Base-by-base conservation (phyloP, 1,284 basidiomycete species). In the Moesziomyces aphidis region DNA sequence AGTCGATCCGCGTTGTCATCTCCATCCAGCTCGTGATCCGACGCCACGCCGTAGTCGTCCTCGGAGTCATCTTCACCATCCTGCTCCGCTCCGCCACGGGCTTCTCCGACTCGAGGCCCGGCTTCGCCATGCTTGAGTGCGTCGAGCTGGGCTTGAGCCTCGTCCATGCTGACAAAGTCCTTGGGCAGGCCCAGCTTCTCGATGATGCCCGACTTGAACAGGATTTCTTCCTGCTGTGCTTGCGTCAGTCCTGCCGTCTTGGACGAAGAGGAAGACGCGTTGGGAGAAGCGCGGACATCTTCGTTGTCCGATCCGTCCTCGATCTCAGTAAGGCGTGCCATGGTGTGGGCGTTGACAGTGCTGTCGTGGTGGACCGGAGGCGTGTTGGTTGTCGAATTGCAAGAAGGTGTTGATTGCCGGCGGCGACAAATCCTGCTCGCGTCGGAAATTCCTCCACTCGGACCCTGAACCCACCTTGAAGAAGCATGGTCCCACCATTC, bases 101-200 rank as follows among this genome's bases (percentile, higher is more conserved):
- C 23, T 43, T 50, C 2, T 10, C 11, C 7, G 7, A n/a, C 19
- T 28, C 9, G n/a, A 46, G 31, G 22, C 22, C 39, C 17, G 28
- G 44, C 42, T 53, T 44, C 21, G 43, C 21, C 10, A 7, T 48
- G 45, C n/a, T 65, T 64, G 34, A 63, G 61, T 23, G 65, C 61
- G 26, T 64, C 61, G 2, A 73, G 65, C 34, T 73, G 65, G 5
- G 60, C 65, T 31, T 75, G 73, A 13, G 64, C 51, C 28, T 71
- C 50, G 10, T 71, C 68, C 58, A 75, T 57, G 13, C 61, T 68
- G 36, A 75, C 50, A 64, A 75, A 75, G 58, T 71, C 73, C 8
- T 68, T 67, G 26, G 67, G 73, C n/a, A 75, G 56, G 17, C 68
- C 73, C 11, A 70, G 62, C 58, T 67, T 75, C 26, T 71, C 73